phyloP scores from a whole-genome alignment of 1,284 basidiomycete species.

The Cystobasidium slooffiae region DNA sequence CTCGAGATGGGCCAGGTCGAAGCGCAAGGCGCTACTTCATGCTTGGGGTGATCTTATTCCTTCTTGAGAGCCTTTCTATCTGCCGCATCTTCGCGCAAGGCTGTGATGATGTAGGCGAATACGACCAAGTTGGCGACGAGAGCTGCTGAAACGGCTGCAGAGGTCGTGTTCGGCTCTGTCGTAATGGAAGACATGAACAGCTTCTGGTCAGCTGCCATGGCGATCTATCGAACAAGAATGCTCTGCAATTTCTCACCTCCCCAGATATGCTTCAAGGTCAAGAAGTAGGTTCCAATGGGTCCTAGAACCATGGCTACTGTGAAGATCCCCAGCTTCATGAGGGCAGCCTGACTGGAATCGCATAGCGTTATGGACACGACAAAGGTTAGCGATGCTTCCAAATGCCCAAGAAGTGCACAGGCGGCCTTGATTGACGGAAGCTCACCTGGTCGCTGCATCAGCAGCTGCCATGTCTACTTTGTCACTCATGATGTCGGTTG shows the following conservation, averaged over 20 bases:
- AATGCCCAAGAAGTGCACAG: background rate
- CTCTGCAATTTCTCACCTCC: constrained; percentile 18
- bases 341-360: constrained; percentile 27
- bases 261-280: constrained; percentile 42
- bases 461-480: constrained; percentile 21
- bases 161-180: constrained; percentile 29
- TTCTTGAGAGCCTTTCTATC: constrained; percentile 23
- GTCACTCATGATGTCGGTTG: constrained; percentile 21
- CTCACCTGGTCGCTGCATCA: constrained; percentile 30
- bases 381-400: background rate
- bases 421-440: no score
- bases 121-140: constrained; percentile 41
- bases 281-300: constrained; percentile 41
- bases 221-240: no score
- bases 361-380: background rate
- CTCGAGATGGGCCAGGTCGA: no score
- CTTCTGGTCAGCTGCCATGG: background rate
- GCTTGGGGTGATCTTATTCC: background rate
- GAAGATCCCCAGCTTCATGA: constrained; percentile 43
- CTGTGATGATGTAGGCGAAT: constrained; percentile 42
- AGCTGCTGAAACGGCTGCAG: constrained; percentile 43
- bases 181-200: no score
- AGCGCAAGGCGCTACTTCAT: background rate
- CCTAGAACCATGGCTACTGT: constrained; percentile 34
- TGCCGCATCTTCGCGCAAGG: constrained; percentile 28